Evolutionary conservation across 1,139 yeast genomes (phyloP), one percentile per base, ranked within the genome.

Genomic region (Blastobotrys arbuscula): DNA sequence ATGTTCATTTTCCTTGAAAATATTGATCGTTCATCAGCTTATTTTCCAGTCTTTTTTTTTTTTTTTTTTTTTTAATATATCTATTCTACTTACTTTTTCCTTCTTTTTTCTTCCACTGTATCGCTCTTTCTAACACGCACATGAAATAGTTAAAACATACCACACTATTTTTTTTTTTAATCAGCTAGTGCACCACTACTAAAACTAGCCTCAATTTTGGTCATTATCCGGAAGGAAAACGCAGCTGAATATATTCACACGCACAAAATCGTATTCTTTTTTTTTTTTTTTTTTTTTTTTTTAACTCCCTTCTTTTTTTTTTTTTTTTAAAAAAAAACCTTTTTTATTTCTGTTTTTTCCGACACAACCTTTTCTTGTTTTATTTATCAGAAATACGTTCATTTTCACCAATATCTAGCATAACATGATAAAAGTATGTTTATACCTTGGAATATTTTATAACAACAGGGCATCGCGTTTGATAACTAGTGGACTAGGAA

Each of bases 371-470:
- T 13, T 28, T 28, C 13, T 28, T 28, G 12, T 28, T 9, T 28
- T 9, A 9, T 9, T 28, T 28, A 9, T 28, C 31, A 28, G 9
- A 33, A n/a, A 33, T 7, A n/a, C 5, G 7, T 33, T 16, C 19
- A n/a, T 16, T 6, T 33, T 33, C 19, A n/a, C 36, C 36, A 33
- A 16, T 10, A 33, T 6, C 36, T 6, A 33, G 9, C 16, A 6
- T 2, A 34, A 34, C 4, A 34, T 36, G 39, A 36, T 36, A 36
- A 36, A 35, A 21, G 39, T 35, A 35, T 35, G 39, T 7, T n/a
- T 9, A 26, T 13, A 26, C 31, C 13, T 26, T 26, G 13, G 31
- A 13, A n/a, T n/a, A n/a, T n/a, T n/a, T n/a, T n/a, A n/a, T n/a
- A n/a, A n/a, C n/a, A n/a, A n/a, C n/a, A n/a, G n/a, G n/a, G n/a